Conservation (phyloP, 2,329 filamentous ascomycete species). For the Trichoderma brevicompactum region DNA sequence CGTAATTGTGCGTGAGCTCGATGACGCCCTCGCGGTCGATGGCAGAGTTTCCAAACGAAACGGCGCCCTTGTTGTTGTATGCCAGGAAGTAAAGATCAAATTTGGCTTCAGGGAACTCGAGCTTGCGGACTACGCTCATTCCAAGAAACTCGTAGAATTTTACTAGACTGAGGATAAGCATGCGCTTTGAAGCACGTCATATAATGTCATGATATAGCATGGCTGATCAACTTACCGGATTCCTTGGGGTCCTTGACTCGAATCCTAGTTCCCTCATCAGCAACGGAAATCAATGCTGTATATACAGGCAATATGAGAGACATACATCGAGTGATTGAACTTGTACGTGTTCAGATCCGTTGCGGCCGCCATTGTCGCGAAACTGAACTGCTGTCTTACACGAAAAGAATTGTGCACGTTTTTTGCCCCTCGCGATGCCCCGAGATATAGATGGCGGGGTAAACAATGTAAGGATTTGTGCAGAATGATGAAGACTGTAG, state of each 20-base stretch:
- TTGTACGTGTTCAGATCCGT: constrained; percentile 81
- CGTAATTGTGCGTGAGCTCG: constrained; percentile 84
- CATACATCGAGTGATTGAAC: constrained; percentile 84
- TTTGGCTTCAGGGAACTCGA: constrained; percentile 82
- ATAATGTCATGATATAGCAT: too few species aligned
- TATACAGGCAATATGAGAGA: not conserved
- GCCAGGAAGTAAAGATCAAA: constrained; percentile 96
- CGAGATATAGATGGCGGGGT: constrained; percentile 22
- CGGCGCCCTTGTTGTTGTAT: constrained; percentile 76
- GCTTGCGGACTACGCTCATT: constrained; percentile 79
- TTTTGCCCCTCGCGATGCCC: constrained; percentile 8
- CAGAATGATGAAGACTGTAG: constrained; percentile 1
- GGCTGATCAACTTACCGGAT: constrained; percentile 59
- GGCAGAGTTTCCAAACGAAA: constrained; percentile 70
- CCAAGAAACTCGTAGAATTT: constrained; percentile 95
- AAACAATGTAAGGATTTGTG: not conserved
- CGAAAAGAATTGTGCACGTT: constrained; percentile 3
- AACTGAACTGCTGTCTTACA: constrained; percentile 34
- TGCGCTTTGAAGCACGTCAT: not conserved
- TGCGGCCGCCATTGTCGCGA: constrained; percentile 64
- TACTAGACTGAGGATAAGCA: constrained; percentile 52
- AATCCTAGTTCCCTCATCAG: constrained; percentile 61
- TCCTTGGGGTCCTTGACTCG: constrained; percentile 92
- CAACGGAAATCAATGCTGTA: not conserved
- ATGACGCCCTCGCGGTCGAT: constrained; percentile 89